phyloP scores from a whole-genome alignment of 257 asterid species.

The Solanum corneliomulleri region DNA sequence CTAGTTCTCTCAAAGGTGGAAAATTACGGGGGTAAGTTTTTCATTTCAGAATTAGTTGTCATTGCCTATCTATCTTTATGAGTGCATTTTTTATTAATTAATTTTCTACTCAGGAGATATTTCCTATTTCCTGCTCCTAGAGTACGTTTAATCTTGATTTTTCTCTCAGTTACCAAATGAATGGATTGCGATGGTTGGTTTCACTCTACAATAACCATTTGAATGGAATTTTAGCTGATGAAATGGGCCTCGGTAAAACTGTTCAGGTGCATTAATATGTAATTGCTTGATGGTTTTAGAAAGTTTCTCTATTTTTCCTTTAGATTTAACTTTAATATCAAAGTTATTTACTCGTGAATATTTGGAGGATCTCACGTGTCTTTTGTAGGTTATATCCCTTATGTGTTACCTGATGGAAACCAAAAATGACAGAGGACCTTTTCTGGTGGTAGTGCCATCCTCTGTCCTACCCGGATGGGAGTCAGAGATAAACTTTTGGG shows the following conservation, averaged over 20 bases:
- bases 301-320: neutral
- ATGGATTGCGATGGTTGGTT: constrained; percentile 96
- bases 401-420: constrained; percentile 90
- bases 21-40: constrained; percentile 83
- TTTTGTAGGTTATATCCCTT: constrained; percentile 78
- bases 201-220: constrained; percentile 94
- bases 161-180: constrained; percentile 85
- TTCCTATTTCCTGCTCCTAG: neutral
- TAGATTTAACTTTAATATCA: neutral
- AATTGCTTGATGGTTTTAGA: neutral
- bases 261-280: constrained; percentile 61
- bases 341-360: neutral
- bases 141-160: constrained; percentile 6
- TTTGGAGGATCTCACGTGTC: constrained; percentile 10
- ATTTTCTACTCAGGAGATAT: neutral
- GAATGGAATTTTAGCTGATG: constrained; percentile 99
- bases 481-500: constrained; percentile 89
- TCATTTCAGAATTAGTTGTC: neutral
- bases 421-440: constrained; percentile 95
- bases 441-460: constrained; percentile 97
- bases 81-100: neutral
- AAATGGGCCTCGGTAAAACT: constrained; percentile 99
- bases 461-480: constrained; percentile 98
- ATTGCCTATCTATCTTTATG: neutral
- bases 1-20: constrained; percentile 73